Conservation (phyloP, 805 yeast genomes). For the Wickerhamiella brachini region DNA sequence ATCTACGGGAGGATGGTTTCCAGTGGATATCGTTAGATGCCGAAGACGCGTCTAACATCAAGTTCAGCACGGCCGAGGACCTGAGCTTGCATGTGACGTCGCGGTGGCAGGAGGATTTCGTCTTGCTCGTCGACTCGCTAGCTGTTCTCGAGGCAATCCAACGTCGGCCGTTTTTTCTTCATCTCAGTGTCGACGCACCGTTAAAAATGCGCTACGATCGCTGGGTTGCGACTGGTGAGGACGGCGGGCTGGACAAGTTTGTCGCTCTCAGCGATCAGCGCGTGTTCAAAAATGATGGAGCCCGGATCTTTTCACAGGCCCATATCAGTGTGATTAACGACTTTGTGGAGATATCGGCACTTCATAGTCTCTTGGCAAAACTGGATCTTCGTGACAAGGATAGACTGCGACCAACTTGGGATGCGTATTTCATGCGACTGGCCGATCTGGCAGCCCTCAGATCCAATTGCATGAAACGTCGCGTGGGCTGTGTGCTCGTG, state of each 20-base stretch:
- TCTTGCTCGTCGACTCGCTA: slow-evolving; percentile 35
- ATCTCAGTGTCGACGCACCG: slow-evolving; percentile 67
- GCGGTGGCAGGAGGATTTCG: slow-evolving; percentile 52
- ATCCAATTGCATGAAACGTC: slow-evolving; percentile 91
- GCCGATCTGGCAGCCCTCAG: slow-evolving; percentile 89
- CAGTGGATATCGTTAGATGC: slow-evolving; percentile 21
- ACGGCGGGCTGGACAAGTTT: slow-evolving; percentile 26
- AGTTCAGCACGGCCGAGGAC: slow-evolving; percentile 23
- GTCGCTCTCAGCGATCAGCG: slow-evolving; percentile 24
- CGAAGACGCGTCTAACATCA: background rate
- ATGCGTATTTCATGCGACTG: slow-evolving; percentile 82
- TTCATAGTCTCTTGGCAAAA: slow-evolving; percentile 28
- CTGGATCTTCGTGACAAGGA: slow-evolving; percentile 37
- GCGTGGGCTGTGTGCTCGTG: slow-evolving; percentile 93
- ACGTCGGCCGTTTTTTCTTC: slow-evolving; percentile 74
- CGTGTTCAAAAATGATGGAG: slow-evolving; percentile 22
- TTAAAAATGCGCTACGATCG: slow-evolving; percentile 30
- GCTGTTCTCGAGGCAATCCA: slow-evolving; percentile 34
- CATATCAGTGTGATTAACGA: slow-evolving; percentile 46
- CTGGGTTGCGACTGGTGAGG: background rate
- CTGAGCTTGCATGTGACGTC: slow-evolving; percentile 49
- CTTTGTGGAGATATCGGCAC: slow-evolving; percentile 25
- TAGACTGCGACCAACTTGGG: slow-evolving; percentile 87
- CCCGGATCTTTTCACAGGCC: slow-evolving; percentile 33
- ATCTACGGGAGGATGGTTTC: slow-evolving; percentile 44